Base-by-base conservation (phyloP, 176 grass and related monocot genomes). In the Alloteropsis semialata region DNA sequence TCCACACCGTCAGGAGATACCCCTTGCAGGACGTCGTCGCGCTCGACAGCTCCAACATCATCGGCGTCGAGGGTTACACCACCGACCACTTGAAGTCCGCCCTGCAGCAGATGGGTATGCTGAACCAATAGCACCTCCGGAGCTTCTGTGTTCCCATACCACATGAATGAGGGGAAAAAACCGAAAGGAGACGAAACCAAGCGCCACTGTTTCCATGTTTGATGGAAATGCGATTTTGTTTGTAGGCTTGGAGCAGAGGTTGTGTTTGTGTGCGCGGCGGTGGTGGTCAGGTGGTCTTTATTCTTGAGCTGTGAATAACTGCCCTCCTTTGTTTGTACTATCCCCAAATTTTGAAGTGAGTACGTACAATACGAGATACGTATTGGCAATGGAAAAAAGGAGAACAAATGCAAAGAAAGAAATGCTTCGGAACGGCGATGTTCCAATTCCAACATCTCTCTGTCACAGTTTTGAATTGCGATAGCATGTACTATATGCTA, bases 21-120 rank as follows among this genome's bases (percentile, higher is more conserved):
- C 90, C 88, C 55, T 68, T 97, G 44, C 80, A 90, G 51, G 95
- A 97, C 22, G 95, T 97, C 0, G 95, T 97, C 22, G 92, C 86
- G 0, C 93, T 92, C 19, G 92, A 94, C 64, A 97, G 90, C 84
- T 77, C 92, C 38, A 94, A 92, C 74, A 91, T 97, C 74, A 56
- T 87, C 38, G 80, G 81, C 7, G 24, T 79, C 12, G 75, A 94
- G 43, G 95, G 84, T 38, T 94, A 74, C 48, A 24, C 67, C 49
- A 51, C 83, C 6, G 74, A 77, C 48, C 88, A 74, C 46, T 61
- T 97, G 36, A 91, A 84, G 78, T 87, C 66, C 34, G 88, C 89
- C 29, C 74, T 94, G 63, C 76, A 79, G 44, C 84, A 92, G 33
- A 78, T 94, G 65, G 90, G 83, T 19, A 51, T 92, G 8, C 60